Conservation (phyloP, 2,329 filamentous ascomycete species). For the Lasiodiplodia citricola region DNA sequence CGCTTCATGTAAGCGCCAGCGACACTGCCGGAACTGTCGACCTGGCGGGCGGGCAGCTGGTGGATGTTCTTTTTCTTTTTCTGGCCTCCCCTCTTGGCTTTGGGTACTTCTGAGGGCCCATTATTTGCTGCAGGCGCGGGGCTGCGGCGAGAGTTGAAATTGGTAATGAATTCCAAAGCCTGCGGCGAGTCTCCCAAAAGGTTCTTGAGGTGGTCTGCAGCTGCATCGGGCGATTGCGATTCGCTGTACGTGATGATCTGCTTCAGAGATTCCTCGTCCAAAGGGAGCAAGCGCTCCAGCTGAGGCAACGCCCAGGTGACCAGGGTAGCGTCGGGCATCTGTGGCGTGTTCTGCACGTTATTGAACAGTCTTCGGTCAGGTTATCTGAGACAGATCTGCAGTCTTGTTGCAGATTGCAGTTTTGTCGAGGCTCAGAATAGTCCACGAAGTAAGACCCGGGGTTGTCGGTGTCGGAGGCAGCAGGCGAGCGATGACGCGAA, state of each 20-base stretch:
- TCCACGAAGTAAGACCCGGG: background rate
- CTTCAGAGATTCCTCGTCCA: slow-evolving; percentile 82
- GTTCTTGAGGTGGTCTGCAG: slow-evolving; percentile 84
- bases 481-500: slow-evolving; percentile 12
- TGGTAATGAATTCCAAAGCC: slow-evolving; percentile 72
- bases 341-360: background rate
- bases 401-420: background rate
- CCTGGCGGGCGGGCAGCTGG: slow-evolving; percentile 46
- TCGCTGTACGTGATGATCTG: slow-evolving; percentile 84
- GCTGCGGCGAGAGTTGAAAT: slow-evolving; percentile 71
- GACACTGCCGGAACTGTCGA: slow-evolving; percentile 66
- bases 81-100: slow-evolving; percentile 35
- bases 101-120: slow-evolving; percentile 34
- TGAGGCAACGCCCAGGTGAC: slow-evolving; percentile 68
- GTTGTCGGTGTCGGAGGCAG: background rate
- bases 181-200: slow-evolving; percentile 85
- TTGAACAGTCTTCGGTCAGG: background rate
- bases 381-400: background rate
- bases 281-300: slow-evolving; percentile 78
- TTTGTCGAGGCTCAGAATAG: background rate
- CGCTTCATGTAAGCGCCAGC: slow-evolving; percentile 79
- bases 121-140: slow-evolving; percentile 35
- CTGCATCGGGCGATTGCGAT: slow-evolving; percentile 75
- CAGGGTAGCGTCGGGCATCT: background rate
- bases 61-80: slow-evolving; percentile 49